A percentile compares a stretch with the other conserved stretches of the same genome.
Conservation (phyloP, 2,329 filamentous ascomycete genomes). For the Trichoderma atrobrunneum region DNA sequence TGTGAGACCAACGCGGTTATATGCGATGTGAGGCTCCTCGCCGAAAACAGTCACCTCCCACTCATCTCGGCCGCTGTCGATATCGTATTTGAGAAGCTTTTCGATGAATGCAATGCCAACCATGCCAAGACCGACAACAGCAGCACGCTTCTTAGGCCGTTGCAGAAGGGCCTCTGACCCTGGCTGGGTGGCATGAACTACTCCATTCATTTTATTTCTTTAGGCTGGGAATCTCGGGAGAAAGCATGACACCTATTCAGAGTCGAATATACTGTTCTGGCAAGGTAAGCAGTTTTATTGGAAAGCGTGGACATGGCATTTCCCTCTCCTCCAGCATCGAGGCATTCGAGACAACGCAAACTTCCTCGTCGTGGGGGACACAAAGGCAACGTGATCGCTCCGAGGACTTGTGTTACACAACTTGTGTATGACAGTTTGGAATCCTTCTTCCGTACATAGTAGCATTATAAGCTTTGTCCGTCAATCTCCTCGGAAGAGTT, state of each 20-base stretch:
- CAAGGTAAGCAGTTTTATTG: neutral
- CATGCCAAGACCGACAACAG: conserved; percentile 88
- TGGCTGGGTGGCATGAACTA: neutral
- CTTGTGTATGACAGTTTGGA: neutral
- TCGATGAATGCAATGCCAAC: conserved; percentile 87
- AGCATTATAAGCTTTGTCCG: neutral
- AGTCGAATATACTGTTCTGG: neutral
- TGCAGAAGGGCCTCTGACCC: neutral
- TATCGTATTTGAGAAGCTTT: conserved; percentile 83
- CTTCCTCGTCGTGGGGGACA: neutral
- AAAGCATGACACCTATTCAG: neutral
- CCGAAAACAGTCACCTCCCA: conserved; percentile 84
- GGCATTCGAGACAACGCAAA: no score
- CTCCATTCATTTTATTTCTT: neutral
- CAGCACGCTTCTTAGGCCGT: conserved; percentile 42
- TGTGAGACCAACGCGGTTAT: conserved; percentile 86
- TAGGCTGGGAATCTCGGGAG: no score
- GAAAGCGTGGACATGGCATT: neutral
- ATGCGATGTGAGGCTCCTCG: conserved; percentile 83
- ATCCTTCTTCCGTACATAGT: no score
- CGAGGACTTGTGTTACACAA: neutral
- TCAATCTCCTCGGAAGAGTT: neutral
- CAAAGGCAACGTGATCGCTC: neutral
- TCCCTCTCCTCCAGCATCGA: neutral
- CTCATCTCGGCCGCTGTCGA: conserved; percentile 59